Conservation (phyloP, 805 yeast species). For the Yarrowia keelungensis region DNA sequence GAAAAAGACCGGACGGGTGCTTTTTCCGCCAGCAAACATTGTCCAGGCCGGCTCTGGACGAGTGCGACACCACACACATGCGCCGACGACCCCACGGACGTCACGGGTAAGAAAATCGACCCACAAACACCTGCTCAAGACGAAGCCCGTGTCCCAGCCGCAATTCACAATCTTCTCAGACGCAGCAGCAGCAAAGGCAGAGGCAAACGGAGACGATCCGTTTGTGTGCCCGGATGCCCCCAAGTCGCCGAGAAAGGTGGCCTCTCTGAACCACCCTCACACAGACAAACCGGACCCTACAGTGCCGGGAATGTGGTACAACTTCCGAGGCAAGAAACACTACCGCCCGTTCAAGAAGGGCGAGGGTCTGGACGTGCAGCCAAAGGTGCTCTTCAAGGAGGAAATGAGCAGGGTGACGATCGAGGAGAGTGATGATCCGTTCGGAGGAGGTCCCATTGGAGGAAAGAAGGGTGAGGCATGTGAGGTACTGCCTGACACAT, state of each 20-base stretch:
- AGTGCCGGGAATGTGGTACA: constrained; percentile 33
- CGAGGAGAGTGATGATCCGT: constrained; percentile 1
- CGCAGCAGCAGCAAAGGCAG: constrained; percentile 6
- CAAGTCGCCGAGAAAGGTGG: neutral
- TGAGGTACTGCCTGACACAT: too few species aligned
- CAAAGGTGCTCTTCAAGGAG: constrained; percentile 31
- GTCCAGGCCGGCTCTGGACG: constrained; percentile 32
- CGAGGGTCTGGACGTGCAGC: constrained; percentile 27
- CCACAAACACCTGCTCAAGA: constrained; percentile 10
- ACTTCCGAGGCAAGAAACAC: constrained; percentile 28
- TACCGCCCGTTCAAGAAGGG: constrained; percentile 38
- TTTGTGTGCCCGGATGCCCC: constrained; percentile 34
- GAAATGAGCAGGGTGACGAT: neutral
- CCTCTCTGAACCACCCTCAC: constrained; percentile 12
- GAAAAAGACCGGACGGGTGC: constrained; percentile 29
- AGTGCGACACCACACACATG: neutral
- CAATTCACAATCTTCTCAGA: constrained; percentile 24
- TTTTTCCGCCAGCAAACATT: constrained; percentile 27
- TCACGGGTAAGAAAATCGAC: constrained; percentile 19
- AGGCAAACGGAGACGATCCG: constrained; percentile 27
- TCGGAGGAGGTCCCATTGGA: constrained; percentile 22
- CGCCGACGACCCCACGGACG: constrained; percentile 27
- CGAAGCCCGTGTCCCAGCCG: constrained; percentile 5
- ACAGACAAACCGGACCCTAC: constrained; percentile 22
- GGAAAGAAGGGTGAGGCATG: neutral